Evolutionary conservation across 139 green algal species (phyloP), one percentile per base, ranked within the genome.

Genomic region (Coelastrella sp.): DNA sequence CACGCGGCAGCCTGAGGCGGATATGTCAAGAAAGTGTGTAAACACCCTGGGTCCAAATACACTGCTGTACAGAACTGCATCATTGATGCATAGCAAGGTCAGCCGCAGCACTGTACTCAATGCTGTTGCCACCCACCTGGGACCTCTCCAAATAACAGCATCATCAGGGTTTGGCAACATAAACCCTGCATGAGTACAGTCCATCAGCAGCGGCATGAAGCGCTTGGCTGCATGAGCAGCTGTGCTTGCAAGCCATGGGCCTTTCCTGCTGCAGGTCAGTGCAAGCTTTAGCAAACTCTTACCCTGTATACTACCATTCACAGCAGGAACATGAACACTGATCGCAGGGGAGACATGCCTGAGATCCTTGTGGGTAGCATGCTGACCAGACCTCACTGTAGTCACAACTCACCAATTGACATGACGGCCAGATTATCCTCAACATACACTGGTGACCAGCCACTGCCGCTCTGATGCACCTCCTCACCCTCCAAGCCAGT

Each of bases 401-500:
- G 48, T 59, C 30, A 11, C 21, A 5, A 21, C 81, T 37, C 69
- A 94, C 92, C 96, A 71, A 99, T 99, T 66, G 94, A 98, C 97
- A 99, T 99, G 72, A 99, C 96, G 0, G 91, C 95, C 69, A 99
- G 92, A 90, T 97, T 97, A 50, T 99, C 97, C 83, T 97, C 90
- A 30, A 98, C 92, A 69, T 98, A 98, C 45, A 99, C 96, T 2
- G 95, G 95, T 11, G 91, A 95, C 96, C 95, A 98, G 45, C 96
- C 96, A 21, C 69, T 50, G 64, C 88, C 92, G 57, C 90, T 96
- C 74, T 96, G 91, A 92, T 99, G 97, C 60, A 99, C 69, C 89
- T 93, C 87, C 85, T 98, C 88, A 0, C 96, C 95, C 85, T 98
- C 95, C 57, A 99, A 88, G 6, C 96, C 97, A 60, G 98, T 86